Evolutionary conservation across 805 yeast genomes (phyloP).

Genomic region (Grigorovia yakushimaensis): DNA sequence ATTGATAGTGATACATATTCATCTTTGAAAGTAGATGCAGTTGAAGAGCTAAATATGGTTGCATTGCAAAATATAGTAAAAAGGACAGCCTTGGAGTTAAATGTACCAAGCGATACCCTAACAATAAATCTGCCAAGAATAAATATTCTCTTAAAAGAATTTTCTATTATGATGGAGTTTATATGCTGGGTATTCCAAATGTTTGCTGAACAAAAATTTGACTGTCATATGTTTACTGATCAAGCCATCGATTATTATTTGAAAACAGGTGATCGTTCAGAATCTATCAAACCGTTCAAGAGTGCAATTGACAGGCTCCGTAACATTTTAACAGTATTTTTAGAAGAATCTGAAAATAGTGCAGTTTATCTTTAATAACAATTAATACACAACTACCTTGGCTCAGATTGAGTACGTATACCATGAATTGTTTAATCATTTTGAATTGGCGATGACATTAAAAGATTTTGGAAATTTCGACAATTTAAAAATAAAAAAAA

Average conservation of each 20-base stretch:
- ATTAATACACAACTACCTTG: not conserved
- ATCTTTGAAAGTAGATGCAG: slow-evolving; percentile 9
- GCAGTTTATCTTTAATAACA: not conserved
- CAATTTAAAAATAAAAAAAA: no score
- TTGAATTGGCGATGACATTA: no score
- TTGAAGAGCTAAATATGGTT: slow-evolving; percentile 25
- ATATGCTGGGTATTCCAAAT: not conserved
- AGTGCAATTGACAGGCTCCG: not conserved
- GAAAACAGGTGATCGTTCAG: not conserved
- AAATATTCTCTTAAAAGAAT: not conserved
- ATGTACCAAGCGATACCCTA: not conserved
- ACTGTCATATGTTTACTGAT: slow-evolving; percentile 1
- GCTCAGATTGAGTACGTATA: no score
- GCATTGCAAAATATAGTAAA: slow-evolving; percentile 29
- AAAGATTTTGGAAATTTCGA: no score
- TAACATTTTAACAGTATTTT: not conserved
- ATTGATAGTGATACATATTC: slow-evolving; percentile 1
- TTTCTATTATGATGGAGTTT: not conserved
- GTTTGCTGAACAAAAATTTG: not conserved
- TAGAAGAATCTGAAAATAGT: not conserved
- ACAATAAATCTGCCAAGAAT: not conserved
- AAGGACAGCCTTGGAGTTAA: slow-evolving; percentile 3
- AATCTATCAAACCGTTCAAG: not conserved
- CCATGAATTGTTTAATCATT: no score
- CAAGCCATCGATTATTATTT: slow-evolving; percentile 3